Base-by-base conservation (phyloP, 768 basidiomycete genomes). In the Macrolepiota albuminosa region DNA sequence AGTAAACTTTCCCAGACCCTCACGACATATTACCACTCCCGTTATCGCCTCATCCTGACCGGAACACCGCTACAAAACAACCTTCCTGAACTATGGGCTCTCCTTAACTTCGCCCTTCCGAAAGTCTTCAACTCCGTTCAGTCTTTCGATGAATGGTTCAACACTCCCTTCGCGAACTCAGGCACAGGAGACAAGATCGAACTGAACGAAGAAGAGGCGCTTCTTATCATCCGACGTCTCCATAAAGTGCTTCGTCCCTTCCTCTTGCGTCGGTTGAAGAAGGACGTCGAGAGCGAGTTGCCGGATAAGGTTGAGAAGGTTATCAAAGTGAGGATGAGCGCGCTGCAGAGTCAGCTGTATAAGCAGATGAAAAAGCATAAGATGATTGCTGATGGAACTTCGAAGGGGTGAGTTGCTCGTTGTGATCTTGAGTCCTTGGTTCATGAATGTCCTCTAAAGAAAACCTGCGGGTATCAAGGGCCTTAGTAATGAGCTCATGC, bases 61-160 rank as follows among this genome's bases (percentile, higher is more conserved):
- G 95, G 95, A 67, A 98, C 95, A 1, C 95, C 95, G 9, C 81
- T 98, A 10, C 95, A 98, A 74, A 98, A 98, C 77, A 98, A 98
- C 72, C 85, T 98, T 39, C 94, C 95, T 6, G 95, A 98, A 73
- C 75, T 98, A 45, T 97, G 95, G 95, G 84, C 95, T 0, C 80
- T 97, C 49, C 87, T 98, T 69, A 98, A 98, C 72, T 98, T 98
- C 70, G 94, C 90, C 37, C 81, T 94, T 6, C 93, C 93, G 14
- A 94, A 92, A 75, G 86, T 98, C 70, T 98, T 99, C 82, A 98
- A 98, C 77, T 98, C 96, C 0, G 95, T 97, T 61, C 96, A 98
- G 72, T 96, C 95, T 24, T 98, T 99, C 71, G 97, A 98, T 68
- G 97, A 98, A 70, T 99, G 97, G 97, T 99, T 98, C 82, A 98